Percentiles rank a stretch among this genome's conserved stretches.
phyloP scores from a whole-genome alignment of 2,329 filamentous ascomycete species.

The Pestalotiopsis fici region DNA sequence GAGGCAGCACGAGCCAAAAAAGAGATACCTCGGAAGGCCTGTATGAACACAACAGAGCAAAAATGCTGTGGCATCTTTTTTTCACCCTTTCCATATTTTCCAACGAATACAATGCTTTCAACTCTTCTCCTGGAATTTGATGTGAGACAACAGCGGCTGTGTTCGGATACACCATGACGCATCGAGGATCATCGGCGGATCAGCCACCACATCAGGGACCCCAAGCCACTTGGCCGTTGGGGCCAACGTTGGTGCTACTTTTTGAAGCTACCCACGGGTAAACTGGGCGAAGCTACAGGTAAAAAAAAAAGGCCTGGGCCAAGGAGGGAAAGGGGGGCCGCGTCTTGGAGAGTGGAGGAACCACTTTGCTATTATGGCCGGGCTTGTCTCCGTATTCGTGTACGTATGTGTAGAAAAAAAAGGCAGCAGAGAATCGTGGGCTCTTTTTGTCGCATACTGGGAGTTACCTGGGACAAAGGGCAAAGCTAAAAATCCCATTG shows the following conservation, averaged over 20 bases:
- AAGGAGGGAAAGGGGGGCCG: neutral
- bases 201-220: neutral
- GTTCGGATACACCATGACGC: neutral
- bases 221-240: neutral
- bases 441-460: neutral
- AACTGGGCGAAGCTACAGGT: neutral
- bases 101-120: neutral
- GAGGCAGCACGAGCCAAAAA: neutral
- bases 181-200: conserved; percentile 4
- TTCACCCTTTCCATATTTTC: neutral
- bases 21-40: neutral
- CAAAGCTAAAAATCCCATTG: neutral
- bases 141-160: conserved; percentile 8
- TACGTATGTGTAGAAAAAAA: neutral
- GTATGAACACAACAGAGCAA: neutral
- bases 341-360: too few species aligned
- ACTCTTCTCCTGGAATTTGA: conserved; percentile 2
- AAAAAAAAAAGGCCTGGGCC: neutral
- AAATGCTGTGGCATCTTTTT: neutral
- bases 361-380: too few species aligned
- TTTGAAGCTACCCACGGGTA: neutral
- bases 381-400: too few species aligned
- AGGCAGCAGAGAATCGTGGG: too few species aligned
- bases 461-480: neutral
- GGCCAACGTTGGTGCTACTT: neutral